These are phyloP conservation scores for Aphanomyces euteiches DNA, from an alignment of 352 stramenopile species.

Conservation along the genomic window DNA sequence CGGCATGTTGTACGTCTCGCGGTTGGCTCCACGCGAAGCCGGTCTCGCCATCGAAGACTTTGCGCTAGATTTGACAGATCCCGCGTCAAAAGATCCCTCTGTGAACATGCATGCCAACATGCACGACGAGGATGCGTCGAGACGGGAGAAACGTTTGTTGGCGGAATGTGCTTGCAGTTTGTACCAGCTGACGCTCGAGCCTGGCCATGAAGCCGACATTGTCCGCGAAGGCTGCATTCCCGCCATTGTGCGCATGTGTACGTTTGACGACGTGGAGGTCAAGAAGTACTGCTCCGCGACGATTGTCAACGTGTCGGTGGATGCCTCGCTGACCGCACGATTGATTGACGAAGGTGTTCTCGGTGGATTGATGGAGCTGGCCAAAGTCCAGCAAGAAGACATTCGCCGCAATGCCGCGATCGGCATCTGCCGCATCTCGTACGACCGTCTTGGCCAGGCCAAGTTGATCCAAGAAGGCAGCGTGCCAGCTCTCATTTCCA, in stretches of 20 bases:
- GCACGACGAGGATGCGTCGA: slow-evolving; percentile 27
- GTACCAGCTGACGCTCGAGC: slow-evolving; percentile 73
- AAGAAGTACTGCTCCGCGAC: slow-evolving; percentile 57
- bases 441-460: slow-evolving; percentile 69
- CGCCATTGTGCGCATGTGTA: slow-evolving; percentile 51
- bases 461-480: slow-evolving; percentile 72
- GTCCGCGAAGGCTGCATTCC: slow-evolving; percentile 35
- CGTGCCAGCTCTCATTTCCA: slow-evolving; percentile 56
- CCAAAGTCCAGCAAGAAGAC: slow-evolving; percentile 53
- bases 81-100: background rate
- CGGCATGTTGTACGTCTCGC: slow-evolving; percentile 79
- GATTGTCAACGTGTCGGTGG: slow-evolving; percentile 50
- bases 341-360: slow-evolving; percentile 73
- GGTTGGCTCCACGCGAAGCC: slow-evolving; percentile 56
- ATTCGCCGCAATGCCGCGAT: slow-evolving; percentile 63
- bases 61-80: background rate
- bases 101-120: background rate
- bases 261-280: slow-evolving; percentile 48
- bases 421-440: slow-evolving; percentile 62
- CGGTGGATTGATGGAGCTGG: slow-evolving; percentile 53
- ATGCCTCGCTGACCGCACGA: slow-evolving; percentile 45
- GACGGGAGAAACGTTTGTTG: slow-evolving; percentile 55
- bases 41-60: slow-evolving; percentile 36
- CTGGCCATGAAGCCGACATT: slow-evolving; percentile 70
- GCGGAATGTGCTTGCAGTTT: slow-evolving; percentile 68